These are phyloP conservation scores for Trichophyton rubrum DNA, from an alignment of 2,329 filamentous ascomycete genomes.

Conservation along the genomic window DNA sequence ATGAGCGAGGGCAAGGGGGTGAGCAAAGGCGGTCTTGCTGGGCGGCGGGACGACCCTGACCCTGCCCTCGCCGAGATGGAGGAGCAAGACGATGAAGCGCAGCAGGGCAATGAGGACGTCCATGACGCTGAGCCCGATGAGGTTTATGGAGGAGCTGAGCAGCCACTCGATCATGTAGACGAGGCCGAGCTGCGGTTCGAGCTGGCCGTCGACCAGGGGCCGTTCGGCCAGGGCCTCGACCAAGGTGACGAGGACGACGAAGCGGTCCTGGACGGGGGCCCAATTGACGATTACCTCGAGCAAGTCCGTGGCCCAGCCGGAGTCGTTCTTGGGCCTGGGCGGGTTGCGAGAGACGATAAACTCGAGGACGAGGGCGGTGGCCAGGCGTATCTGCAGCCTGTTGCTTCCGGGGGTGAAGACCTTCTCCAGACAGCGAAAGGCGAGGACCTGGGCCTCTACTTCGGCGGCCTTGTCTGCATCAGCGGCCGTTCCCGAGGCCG, in stretches of 20 bases:
- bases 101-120: slow-evolving; percentile 79
- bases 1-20: background rate
- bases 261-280: slow-evolving; percentile 89
- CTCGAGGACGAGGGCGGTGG: slow-evolving; percentile 58
- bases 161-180: slow-evolving; percentile 69
- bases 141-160: slow-evolving; percentile 74
- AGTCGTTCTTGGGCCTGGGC: slow-evolving; percentile 38
- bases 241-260: slow-evolving; percentile 71
- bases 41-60: slow-evolving; percentile 2
- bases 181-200: slow-evolving; percentile 63
- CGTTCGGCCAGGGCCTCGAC: slow-evolving; percentile 63
- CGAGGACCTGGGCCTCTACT: slow-evolving; percentile 72
- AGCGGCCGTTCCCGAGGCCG: slow-evolving; percentile 62
- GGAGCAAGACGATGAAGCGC: slow-evolving; percentile 64
- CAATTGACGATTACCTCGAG: slow-evolving; percentile 70
- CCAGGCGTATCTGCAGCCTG: slow-evolving; percentile 64
- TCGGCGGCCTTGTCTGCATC: slow-evolving; percentile 85
- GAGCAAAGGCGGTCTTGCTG: background rate
- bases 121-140: slow-evolving; percentile 93
- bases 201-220: slow-evolving; percentile 55
- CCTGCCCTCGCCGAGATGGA: slow-evolving; percentile 44
- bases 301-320: slow-evolving; percentile 69
- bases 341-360: slow-evolving; percentile 53
- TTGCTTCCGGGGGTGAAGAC: slow-evolving; percentile 70
- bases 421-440: slow-evolving; percentile 72